phyloP scores from a whole-genome alignment of 495 filamentous ascomycete genomes.

The Amphirosellinia nigrospora region DNA sequence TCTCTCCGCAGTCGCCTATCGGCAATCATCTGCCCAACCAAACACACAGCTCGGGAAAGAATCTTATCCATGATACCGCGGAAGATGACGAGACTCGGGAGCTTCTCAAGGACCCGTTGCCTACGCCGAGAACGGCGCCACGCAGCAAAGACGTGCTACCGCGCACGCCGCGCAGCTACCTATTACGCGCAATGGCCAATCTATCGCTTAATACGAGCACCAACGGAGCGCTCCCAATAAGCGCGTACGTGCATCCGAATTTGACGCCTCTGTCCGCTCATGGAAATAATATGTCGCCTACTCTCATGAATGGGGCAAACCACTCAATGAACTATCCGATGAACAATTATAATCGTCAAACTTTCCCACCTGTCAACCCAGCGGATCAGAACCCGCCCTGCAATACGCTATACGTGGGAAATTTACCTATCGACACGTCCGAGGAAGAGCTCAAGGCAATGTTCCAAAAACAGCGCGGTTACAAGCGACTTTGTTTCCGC shows the following conservation, averaged over 20 bases:
- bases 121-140: conserved; percentile 78
- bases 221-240: conserved; percentile 53
- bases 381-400: conserved; percentile 98
- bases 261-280: conserved; percentile 55
- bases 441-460: conserved; percentile 96
- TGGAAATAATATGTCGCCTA: conserved; percentile 66
- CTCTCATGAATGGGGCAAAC: conserved; percentile 52
- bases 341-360: conserved; percentile 63
- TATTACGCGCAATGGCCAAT: conserved; percentile 70
- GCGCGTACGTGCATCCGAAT: conserved; percentile 56
- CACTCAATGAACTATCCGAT: conserved; percentile 60
- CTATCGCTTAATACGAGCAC: conserved; percentile 68
- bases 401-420: conserved; percentile 97
- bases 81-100: conserved; percentile 86
- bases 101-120: conserved; percentile 80
- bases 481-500: conserved; percentile 95
- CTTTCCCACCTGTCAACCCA: conserved; percentile 88
- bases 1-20: conserved; percentile 84
- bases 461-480: conserved; percentile 93
- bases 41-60: conserved; percentile 76
- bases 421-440: conserved; percentile 90
- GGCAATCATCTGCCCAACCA: conserved; percentile 74
- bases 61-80: conserved; percentile 78
- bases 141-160: conserved; percentile 69
- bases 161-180: conserved; percentile 79